phyloP scores from a whole-genome alignment of 352 stramenopile genomes.

The Pythium sp. region DNA sequence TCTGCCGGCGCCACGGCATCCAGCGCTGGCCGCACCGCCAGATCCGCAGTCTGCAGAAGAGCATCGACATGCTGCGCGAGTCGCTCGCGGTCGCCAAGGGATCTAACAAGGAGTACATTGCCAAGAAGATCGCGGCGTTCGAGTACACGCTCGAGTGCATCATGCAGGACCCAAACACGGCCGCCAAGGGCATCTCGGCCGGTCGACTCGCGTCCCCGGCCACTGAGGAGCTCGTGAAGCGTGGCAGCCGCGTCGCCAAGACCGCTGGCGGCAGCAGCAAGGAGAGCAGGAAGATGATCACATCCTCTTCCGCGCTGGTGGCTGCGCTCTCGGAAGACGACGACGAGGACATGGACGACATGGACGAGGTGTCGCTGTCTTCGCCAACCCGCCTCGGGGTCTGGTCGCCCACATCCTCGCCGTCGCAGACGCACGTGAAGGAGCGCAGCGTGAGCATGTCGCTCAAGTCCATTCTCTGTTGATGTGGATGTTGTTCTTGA shows the following conservation, averaged over 20 bases:
- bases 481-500: slow-evolving; percentile 10
- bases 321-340: slow-evolving; percentile 36
- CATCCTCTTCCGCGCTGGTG: slow-evolving; percentile 25
- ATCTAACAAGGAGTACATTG: slow-evolving; percentile 76
- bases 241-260: slow-evolving; percentile 29
- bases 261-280: background rate
- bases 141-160: slow-evolving; percentile 82
- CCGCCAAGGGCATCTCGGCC: slow-evolving; percentile 66
- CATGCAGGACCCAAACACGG: slow-evolving; percentile 77
- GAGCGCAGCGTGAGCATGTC: slow-evolving; percentile 63
- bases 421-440: slow-evolving; percentile 20
- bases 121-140: slow-evolving; percentile 79
- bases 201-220: slow-evolving; percentile 55
- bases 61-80: slow-evolving; percentile 78
- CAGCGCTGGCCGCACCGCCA: slow-evolving; percentile 82
- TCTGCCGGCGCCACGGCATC: slow-evolving; percentile 78
- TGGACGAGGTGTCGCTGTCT: slow-evolving; percentile 15
- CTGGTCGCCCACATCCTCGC: slow-evolving; percentile 16
- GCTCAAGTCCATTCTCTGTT: slow-evolving; percentile 73
- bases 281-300: slow-evolving; percentile 28
- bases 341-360: slow-evolving; percentile 19
- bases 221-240: slow-evolving; percentile 60
- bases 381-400: slow-evolving; percentile 4
- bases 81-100: slow-evolving; percentile 69
- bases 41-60: slow-evolving; percentile 81